Conservation (phyloP, 176 grass and related monocot species). For the Ananas comosus region DNA sequence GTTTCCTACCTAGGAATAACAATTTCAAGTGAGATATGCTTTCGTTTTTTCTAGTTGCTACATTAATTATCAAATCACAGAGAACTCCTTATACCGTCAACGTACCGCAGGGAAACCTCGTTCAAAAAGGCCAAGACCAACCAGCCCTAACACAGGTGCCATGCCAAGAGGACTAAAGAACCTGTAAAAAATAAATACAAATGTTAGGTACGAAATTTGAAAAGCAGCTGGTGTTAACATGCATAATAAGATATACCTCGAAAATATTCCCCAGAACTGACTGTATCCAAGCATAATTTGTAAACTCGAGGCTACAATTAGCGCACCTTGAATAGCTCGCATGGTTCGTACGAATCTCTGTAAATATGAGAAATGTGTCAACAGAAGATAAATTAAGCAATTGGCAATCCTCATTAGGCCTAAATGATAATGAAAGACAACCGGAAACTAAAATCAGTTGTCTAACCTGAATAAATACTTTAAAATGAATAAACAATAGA, state of each 20-base stretch:
- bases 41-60: background rate
- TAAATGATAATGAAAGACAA: background rate
- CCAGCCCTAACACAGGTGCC: constrained; percentile 43
- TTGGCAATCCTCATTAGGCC: background rate
- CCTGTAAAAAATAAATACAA: constrained; percentile 12
- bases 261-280: constrained; percentile 46
- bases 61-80: background rate
- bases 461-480: background rate
- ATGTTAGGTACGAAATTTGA: background rate
- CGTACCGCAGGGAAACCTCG: constrained; percentile 47
- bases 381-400: background rate
- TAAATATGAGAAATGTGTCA: constrained; percentile 8
- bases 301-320: constrained; percentile 45
- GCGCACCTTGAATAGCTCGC: constrained; percentile 49
- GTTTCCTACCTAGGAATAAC: constrained; percentile 36
- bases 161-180: constrained; percentile 49
- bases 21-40: background rate
- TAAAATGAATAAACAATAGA: background rate
- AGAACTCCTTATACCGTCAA: constrained; percentile 1
- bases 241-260: constrained; percentile 23
- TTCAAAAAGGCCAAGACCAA: constrained; percentile 51
- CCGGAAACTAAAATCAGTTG: background rate
- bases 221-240: background rate
- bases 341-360: constrained; percentile 55
- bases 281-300: constrained; percentile 49